These are phyloP conservation scores for Ophiostoma australiae DNA, from an alignment of 2,329 filamentous ascomycete species.

Conservation along the genomic window DNA sequence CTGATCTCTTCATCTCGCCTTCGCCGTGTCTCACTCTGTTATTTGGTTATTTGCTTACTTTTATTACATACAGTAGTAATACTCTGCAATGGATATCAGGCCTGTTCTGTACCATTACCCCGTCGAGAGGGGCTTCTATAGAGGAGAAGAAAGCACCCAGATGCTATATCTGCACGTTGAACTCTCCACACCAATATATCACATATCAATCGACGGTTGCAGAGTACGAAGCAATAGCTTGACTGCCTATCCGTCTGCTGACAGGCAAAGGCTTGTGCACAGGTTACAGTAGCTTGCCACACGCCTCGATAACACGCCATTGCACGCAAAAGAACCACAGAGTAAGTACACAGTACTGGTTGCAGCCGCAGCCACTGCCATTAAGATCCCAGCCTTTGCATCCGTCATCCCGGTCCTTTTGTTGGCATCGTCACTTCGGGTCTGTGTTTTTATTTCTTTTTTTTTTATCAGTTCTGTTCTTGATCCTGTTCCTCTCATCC, in stretches of 20 bases:
- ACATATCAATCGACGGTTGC: neutral
- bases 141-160: neutral
- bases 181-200: neutral
- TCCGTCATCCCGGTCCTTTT: neutral
- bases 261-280: neutral
- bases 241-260: neutral
- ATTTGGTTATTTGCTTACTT: neutral
- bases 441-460: neutral
- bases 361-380: neutral
- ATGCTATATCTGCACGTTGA: neutral
- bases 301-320: neutral
- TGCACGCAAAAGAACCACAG: neutral
- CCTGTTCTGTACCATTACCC: neutral
- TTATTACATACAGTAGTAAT: neutral
- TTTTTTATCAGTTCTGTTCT: neutral
- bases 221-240: too few relatives aligned
- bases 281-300: neutral
- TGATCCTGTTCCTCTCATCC: neutral
- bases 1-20: conserved; percentile 9
- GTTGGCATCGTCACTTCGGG: neutral
- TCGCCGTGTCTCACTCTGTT: conserved; percentile 16
- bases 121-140: neutral
- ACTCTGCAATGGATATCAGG: neutral
- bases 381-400: neutral
- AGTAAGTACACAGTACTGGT: neutral